Evolutionary conservation across 148 eudicot species (phyloP).

Genomic region (Cornus controversa): DNA sequence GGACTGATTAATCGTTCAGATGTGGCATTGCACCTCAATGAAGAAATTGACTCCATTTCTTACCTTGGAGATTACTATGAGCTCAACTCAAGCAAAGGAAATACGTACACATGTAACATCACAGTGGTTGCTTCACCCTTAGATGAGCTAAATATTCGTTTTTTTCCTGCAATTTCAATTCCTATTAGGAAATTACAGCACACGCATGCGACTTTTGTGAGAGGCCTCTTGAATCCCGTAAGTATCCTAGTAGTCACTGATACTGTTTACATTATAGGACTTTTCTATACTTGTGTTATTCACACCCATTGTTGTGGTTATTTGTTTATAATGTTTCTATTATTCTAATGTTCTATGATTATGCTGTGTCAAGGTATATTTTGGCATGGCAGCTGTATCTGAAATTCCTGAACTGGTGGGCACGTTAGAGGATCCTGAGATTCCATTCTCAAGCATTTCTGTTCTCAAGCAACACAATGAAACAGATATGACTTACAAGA

Average conservation of each 20-base stretch:
- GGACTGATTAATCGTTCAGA: slow-evolving; percentile 69
- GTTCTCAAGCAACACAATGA: slow-evolving; percentile 61
- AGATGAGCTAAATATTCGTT: slow-evolving; percentile 66
- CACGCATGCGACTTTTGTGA: slow-evolving; percentile 80
- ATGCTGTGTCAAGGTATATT: slow-evolving; percentile 56
- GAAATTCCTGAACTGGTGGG: slow-evolving; percentile 82
- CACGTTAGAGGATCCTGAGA: slow-evolving; percentile 62
- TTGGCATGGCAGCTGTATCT: slow-evolving; percentile 49
- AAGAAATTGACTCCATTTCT: slow-evolving; percentile 75
- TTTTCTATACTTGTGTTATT: not conserved
- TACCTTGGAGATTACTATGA: slow-evolving; percentile 62
- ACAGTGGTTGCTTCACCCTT: slow-evolving; percentile 82
- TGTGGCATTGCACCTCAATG: slow-evolving; percentile 68
- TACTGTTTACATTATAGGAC: not conserved
- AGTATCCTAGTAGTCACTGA: slow-evolving; percentile 25
- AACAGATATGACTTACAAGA: slow-evolving; percentile 69
- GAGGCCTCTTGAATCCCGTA: slow-evolving; percentile 87
- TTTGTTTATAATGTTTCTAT: not conserved
- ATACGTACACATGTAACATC: slow-evolving; percentile 67
- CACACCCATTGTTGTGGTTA: not conserved
- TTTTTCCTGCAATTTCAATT: slow-evolving; percentile 60
- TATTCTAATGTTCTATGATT: slow-evolving; percentile 9
- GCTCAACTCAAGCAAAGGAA: slow-evolving; percentile 73
- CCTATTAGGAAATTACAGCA: slow-evolving; percentile 86
- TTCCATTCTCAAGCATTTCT: slow-evolving; percentile 83